Conservation (phyloP, 305 asterid species). For the Solanum aculeatissimum region DNA sequence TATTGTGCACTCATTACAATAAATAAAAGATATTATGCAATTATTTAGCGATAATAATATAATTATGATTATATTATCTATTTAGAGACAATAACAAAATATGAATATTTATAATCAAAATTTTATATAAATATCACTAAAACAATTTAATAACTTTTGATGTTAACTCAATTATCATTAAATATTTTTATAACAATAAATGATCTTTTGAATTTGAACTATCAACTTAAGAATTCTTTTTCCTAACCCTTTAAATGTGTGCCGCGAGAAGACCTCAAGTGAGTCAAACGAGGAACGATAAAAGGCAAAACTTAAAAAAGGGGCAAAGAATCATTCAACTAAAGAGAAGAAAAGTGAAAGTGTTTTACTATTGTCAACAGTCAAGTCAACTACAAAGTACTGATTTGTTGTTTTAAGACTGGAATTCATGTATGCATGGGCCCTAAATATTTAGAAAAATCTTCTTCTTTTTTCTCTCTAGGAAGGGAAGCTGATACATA, state of each 20-base stretch:
- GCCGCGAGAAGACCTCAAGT: not conserved
- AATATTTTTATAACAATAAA: too few species aligned
- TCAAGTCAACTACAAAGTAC: not conserved
- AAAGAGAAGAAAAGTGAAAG: not conserved
- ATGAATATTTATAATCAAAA: too few species aligned
- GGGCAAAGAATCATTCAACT: not conserved
- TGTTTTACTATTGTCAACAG: not conserved
- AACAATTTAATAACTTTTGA: too few species aligned
- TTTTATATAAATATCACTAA: too few species aligned
- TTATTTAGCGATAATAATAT: too few species aligned
- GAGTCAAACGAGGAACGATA: not conserved
- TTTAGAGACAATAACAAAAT: too few species aligned
- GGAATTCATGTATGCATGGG: not conserved
- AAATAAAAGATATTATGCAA: too few species aligned
- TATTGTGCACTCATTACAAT: not conserved
- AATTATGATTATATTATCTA: too few species aligned
- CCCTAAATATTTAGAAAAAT: not conserved
- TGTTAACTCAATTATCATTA: too few species aligned
- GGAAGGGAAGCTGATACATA: too few species aligned
- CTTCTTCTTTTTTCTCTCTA: not conserved
- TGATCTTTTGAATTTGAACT: not conserved
- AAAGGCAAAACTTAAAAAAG: not conserved
- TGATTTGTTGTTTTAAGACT: not conserved
- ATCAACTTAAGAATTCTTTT: not conserved
- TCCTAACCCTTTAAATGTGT: not conserved